Percentiles rank a stretch among this genome's conserved stretches.
Evolutionary conservation across 2,329 filamentous ascomycete genomes (phyloP).

Genomic region (Colletotrichum sp.): DNA sequence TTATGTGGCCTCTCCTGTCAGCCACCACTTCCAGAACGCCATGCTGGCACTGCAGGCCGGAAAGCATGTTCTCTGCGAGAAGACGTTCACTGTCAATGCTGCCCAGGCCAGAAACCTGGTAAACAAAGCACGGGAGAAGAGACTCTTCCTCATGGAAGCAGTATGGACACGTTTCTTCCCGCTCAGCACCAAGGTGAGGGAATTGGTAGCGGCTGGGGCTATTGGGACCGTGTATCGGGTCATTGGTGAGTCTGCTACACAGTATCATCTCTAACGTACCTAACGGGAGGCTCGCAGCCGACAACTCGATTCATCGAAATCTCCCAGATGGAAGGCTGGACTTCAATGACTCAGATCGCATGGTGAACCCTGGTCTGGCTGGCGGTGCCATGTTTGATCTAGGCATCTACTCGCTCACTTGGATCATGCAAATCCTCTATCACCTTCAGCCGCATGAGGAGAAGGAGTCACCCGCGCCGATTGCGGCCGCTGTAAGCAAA

Average conservation of each 20-base stretch:
- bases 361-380: conserved; percentile 81
- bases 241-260: conserved; percentile 45
- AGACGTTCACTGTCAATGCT: conserved; percentile 85
- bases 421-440: conserved; percentile 89
- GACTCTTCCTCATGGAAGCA: conserved; percentile 81
- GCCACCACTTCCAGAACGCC: conserved; percentile 89
- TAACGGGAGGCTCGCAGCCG: not conserved
- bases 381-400: conserved; percentile 84
- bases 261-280: conserved; percentile 14
- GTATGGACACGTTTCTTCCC: conserved; percentile 93
- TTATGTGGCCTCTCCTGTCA: conserved; percentile 90
- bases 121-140: conserved; percentile 73
- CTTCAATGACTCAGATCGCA: conserved; percentile 68
- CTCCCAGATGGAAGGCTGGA: conserved; percentile 38
- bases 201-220: conserved; percentile 61
- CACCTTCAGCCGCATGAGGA: conserved; percentile 72
- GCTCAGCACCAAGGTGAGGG: conserved; percentile 74
- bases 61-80: conserved; percentile 90
- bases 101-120: conserved; percentile 75
- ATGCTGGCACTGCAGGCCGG: conserved; percentile 81
- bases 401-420: conserved; percentile 87
- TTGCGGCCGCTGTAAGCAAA: conserved; percentile 46
- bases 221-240: conserved; percentile 67
- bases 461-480: conserved; percentile 71
- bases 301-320: conserved; percentile 24